Conservation (phyloP, 192 early-diverging fungal genomes). For the Jimgerdemannia flammicorona region DNA sequence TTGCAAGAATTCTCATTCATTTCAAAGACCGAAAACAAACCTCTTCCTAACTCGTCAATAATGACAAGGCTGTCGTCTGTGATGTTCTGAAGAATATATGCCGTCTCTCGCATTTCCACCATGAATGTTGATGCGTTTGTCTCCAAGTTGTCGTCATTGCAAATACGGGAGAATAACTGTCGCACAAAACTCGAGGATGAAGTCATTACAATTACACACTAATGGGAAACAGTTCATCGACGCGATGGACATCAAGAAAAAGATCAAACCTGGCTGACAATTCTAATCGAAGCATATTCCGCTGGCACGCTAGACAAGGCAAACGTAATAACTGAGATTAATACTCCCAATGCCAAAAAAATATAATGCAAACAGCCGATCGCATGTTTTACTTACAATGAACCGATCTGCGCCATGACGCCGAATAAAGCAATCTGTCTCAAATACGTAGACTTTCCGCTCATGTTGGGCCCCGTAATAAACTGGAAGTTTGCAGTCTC, state of each 20-base stretch:
- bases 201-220: too few species aligned
- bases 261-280: constrained; percentile 49
- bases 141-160: constrained; percentile 61
- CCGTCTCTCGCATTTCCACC: constrained; percentile 83
- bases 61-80: constrained; percentile 68
- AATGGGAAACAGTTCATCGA: too few species aligned
- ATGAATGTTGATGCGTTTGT: constrained; percentile 74
- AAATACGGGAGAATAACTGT: constrained; percentile 72
- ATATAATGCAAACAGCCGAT: too few species aligned
- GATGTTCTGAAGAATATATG: constrained; percentile 75
- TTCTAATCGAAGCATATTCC: constrained; percentile 67
- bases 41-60: constrained; percentile 90
- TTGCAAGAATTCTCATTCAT: not conserved
- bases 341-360: too few species aligned
- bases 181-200: not conserved
- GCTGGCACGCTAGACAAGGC: constrained; percentile 65
- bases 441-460: constrained; percentile 86
- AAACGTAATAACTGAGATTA: not conserved
- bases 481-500: constrained; percentile 62
- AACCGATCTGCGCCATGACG: constrained; percentile 86
- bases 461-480: constrained; percentile 92
- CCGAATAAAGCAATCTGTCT: constrained; percentile 71
- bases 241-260: too few species aligned
- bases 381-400: constrained; percentile 45
- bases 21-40: constrained; percentile 8